These are phyloP conservation scores for Thelephora ganbajun DNA, from an alignment of 768 basidiomycete genomes.

Conservation along the genomic window DNA sequence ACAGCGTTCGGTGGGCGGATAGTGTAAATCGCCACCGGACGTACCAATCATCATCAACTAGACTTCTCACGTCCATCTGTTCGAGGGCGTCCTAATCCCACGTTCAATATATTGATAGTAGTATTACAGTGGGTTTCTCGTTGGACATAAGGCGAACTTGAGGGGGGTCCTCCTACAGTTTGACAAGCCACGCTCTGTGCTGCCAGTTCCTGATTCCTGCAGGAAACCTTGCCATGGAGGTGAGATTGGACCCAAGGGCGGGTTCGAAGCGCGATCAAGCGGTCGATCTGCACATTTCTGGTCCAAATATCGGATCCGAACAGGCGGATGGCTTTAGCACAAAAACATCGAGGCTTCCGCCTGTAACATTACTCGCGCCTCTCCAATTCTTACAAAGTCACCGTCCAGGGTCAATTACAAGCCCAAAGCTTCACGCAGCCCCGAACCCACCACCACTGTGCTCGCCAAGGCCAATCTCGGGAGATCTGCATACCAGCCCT, in stretches of 20 bases:
- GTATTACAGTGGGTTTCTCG: neutral
- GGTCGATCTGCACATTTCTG: too few species aligned
- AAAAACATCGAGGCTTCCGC: slow-evolving; percentile 27
- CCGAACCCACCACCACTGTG: slow-evolving; percentile 11
- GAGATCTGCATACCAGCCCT: slow-evolving; percentile 10
- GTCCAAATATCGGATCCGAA: too few species aligned
- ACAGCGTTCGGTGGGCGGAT: slow-evolving; percentile 12
- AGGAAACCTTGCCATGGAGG: too few species aligned
- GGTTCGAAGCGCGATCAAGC: too few species aligned
- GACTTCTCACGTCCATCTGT: too few species aligned
- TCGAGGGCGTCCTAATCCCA: neutral
- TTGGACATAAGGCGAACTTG: neutral
- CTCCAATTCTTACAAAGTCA: slow-evolving; percentile 71
- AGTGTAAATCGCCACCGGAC: slow-evolving; percentile 6
- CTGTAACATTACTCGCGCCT: slow-evolving; percentile 52
- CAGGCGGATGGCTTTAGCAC: too few species aligned
- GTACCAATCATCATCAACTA: too few species aligned
- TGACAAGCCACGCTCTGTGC: neutral
- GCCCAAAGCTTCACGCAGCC: slow-evolving; percentile 62
- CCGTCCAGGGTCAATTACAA: slow-evolving; percentile 72
- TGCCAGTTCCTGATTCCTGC: too few species aligned
- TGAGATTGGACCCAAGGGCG: too few species aligned
- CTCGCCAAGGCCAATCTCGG: slow-evolving; percentile 6
- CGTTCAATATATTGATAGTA: slow-evolving; percentile 1
- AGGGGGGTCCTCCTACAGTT: neutral